Percentiles rank a stretch among this genome's conserved stretches.
Evolutionary conservation across 1,139 yeast species (phyloP).

Genomic region (Yamadazyma triangularis): DNA sequence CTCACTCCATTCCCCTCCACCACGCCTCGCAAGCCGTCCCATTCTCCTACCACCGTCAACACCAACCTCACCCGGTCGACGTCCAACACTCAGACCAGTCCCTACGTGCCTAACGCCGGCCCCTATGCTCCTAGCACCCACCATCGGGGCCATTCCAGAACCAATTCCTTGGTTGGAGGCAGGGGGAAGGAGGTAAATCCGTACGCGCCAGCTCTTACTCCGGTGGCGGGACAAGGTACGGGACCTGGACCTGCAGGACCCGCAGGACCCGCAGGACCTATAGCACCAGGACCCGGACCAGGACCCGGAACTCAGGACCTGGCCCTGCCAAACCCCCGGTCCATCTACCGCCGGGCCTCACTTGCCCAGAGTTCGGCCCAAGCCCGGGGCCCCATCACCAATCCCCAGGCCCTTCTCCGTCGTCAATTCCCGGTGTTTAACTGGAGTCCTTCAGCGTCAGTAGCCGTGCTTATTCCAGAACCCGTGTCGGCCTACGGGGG

Average conservation of each 20-base stretch:
- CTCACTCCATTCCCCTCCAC: conserved; percentile 1
- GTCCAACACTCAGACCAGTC: conserved; percentile 25
- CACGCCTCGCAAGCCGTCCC: conserved; percentile 5
- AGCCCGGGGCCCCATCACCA: conserved; percentile 22
- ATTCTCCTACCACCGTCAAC: conserved; percentile 10
- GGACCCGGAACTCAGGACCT: not conserved
- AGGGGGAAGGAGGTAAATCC: conserved; percentile 42
- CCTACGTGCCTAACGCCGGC: conserved; percentile 45
- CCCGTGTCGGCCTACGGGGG: conserved; percentile 8
- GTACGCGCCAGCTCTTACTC: conserved; percentile 35
- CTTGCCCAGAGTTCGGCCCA: not conserved
- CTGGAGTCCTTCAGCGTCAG: conserved; percentile 51
- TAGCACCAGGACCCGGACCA: conserved; percentile 2
- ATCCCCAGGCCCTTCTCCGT: conserved; percentile 34
- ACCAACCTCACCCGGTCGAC: conserved; percentile 17
- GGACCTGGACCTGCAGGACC: conserved; percentile 4
- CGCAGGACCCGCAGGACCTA: conserved; percentile 2
- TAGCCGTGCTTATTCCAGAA: conserved; percentile 28
- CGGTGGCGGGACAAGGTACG: conserved; percentile 12
- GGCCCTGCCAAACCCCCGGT: not conserved
- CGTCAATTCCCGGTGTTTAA: conserved; percentile 77
- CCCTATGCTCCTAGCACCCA: conserved; percentile 43
- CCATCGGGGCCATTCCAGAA: conserved; percentile 37
- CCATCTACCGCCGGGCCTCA: no score
- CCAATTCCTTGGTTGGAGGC: conserved; percentile 40